Base-by-base conservation (phyloP, 2,329 filamentous ascomycete species). In the Epichloe aotearoae region DNA sequence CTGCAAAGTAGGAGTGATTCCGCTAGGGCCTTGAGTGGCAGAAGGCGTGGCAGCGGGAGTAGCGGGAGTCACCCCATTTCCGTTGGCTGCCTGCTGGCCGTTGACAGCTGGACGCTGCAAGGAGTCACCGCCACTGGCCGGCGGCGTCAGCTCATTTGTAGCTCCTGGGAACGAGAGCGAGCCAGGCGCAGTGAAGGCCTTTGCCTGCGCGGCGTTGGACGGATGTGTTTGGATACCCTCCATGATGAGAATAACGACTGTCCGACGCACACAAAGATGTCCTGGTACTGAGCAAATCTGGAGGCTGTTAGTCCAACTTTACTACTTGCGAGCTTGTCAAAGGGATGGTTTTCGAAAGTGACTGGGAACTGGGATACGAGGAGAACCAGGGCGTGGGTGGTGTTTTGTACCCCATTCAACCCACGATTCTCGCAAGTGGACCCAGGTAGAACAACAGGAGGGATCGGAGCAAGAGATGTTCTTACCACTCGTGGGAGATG, bases 21-120 rank as follows among this genome's bases (percentile, higher is more conserved):
- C 89, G 73, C 86, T 94, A 57, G 88, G 87, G 67, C 84, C 84
- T 65, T 86, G 81, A 55, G 77, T 83, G 61, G 88, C 88, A 66
- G 80, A 84, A 67, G 91, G 91, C 57, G 91, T 97, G 56, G 90
- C 89, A 72, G 86, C 90, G 62, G 91, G 91, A 70, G 93, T 96
- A 56, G 79, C 79, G 75, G 75, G 88, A 75, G 84, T 86, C 76
- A 93, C 86, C 76, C 84, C 88, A 70, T 80, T 83, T 72, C 82
- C 84, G 66, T 79, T 80, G 55, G 72, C 69, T 69, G 75, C 74
- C 70, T 79, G 77, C 64, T 76, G 69, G 57, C 69, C 73, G 57
- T 76, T 76, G 55, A 64, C 56, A 20, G 45, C 54, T 44, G 64
- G 57, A 50, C 61, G 63, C 58, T 68, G 66, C 50, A 57, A 55